Evolutionary conservation across 1,139 yeast species (phyloP).

Genomic region (Kazachstania sp.): DNA sequence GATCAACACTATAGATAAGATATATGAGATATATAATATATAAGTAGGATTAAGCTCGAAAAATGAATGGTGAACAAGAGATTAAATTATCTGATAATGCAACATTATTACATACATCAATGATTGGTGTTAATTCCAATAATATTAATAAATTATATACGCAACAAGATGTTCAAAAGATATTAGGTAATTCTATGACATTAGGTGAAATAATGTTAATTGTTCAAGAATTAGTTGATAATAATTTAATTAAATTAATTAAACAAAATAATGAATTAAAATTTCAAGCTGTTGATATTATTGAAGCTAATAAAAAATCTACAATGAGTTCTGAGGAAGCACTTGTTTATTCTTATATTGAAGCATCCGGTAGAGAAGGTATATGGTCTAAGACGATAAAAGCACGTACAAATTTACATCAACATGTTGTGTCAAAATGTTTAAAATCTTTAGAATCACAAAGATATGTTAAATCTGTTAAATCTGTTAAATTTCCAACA

Average conservation of each 20-base stretch:
- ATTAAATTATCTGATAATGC: conserved; percentile 39
- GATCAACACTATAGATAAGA: too few species aligned
- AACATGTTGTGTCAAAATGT: conserved; percentile 81
- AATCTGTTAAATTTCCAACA: conserved; percentile 92
- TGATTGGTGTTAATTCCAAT: conserved; percentile 38
- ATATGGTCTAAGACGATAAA: conserved; percentile 93
- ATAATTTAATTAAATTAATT: conserved; percentile 58
- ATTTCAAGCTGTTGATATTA: conserved; percentile 62
- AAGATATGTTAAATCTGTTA: conserved; percentile 80
- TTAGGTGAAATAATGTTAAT: conserved; percentile 44
- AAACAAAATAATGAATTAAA: conserved; percentile 56
- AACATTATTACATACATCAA: conserved; percentile 46
- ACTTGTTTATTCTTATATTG: conserved; percentile 83
- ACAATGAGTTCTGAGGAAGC: conserved; percentile 84
- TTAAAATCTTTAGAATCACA: conserved; percentile 76
- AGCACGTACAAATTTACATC: conserved; percentile 86
- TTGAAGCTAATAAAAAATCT: conserved; percentile 63
- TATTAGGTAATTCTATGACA: conserved; percentile 33
- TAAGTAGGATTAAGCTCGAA: too few species aligned
- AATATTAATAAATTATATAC: conserved; percentile 39
- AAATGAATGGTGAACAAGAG: too few species aligned
- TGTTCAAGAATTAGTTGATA: conserved; percentile 59
- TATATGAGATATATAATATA: too few species aligned
- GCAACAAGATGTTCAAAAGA: conserved; percentile 50
- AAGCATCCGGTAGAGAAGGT: conserved; percentile 90